These are phyloP conservation scores for Teratosphaeria zuluensis DNA, from an alignment of 2,329 filamentous ascomycete species.

Conservation along the genomic window DNA sequence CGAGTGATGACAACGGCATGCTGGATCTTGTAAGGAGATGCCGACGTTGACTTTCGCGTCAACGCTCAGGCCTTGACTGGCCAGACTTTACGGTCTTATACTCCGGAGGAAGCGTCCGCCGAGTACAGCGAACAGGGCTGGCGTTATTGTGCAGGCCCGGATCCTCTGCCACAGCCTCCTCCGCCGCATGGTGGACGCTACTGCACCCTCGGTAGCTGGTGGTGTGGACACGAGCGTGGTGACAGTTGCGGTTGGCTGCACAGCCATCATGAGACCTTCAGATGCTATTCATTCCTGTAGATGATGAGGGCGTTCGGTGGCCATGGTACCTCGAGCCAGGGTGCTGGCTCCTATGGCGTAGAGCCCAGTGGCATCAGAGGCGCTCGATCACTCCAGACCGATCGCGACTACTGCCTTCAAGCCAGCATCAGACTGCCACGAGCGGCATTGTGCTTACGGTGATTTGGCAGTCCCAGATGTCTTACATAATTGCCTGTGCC, in stretches of 20 bases:
- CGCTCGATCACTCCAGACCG: not conserved
- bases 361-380: not conserved
- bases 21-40: not conserved
- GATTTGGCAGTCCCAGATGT: too few relatives aligned
- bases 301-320: not conserved
- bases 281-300: not conserved
- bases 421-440: not conserved
- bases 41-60: not conserved
- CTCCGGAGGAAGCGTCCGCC: not conserved
- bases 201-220: not conserved
- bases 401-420: not conserved
- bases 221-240: not conserved
- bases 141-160: not conserved
- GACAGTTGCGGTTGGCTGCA: not conserved
- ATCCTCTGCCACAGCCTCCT: not conserved
- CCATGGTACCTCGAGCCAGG: not conserved
- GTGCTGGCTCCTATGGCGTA: not conserved
- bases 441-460: too few relatives aligned
- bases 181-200: not conserved
- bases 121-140: not conserved
- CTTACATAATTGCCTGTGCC: not conserved
- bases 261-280: not conserved
- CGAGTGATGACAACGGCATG: not conserved
- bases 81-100: not conserved
- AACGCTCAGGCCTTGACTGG: not conserved